phyloP scores from a whole-genome alignment of 2,329 filamentous ascomycete genomes.

The Phialophora verrucosa region DNA sequence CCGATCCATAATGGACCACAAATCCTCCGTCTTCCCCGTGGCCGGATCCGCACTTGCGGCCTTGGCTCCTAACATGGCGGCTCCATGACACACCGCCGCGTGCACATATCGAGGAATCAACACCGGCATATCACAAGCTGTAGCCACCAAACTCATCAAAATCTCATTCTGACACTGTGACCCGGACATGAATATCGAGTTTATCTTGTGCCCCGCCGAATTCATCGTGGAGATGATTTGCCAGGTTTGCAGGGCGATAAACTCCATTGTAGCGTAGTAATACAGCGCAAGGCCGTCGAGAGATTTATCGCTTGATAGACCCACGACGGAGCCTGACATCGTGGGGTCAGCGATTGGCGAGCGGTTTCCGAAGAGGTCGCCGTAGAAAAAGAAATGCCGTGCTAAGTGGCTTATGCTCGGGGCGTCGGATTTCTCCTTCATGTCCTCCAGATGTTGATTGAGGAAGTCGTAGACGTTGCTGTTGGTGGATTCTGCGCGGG shows the following conservation, averaged over 20 bases:
- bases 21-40: conserved; percentile 77
- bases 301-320: conserved; percentile 83
- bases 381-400: conserved; percentile 98
- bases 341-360: conserved; percentile 89
- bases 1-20: conserved; percentile 97
- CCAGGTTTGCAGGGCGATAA: conserved; percentile 94
- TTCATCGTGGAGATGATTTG: conserved; percentile 98
- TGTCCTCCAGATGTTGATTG: conserved; percentile 80
- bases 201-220: conserved; percentile 81
- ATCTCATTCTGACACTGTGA: conserved; percentile 96
- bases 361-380: conserved; percentile 94
- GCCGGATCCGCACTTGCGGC: conserved; percentile 78
- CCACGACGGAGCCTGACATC: conserved; percentile 90
- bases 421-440: conserved; percentile 71
- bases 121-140: conserved; percentile 88
- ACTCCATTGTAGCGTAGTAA: conserved; percentile 97
- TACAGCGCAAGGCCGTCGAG: conserved; percentile 85
- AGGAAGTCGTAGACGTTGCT: conserved; percentile 95
- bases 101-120: conserved; percentile 92
- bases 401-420: conserved; percentile 84
- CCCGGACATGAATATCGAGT: conserved; percentile 97
- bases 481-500: conserved; percentile 79
- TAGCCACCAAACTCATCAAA: conserved; percentile 88
- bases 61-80: conserved; percentile 96
- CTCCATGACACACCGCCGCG: conserved; percentile 95